Conservation (phyloP, 352 stramenopile species). For the Phytophthora uliginosa region DNA sequence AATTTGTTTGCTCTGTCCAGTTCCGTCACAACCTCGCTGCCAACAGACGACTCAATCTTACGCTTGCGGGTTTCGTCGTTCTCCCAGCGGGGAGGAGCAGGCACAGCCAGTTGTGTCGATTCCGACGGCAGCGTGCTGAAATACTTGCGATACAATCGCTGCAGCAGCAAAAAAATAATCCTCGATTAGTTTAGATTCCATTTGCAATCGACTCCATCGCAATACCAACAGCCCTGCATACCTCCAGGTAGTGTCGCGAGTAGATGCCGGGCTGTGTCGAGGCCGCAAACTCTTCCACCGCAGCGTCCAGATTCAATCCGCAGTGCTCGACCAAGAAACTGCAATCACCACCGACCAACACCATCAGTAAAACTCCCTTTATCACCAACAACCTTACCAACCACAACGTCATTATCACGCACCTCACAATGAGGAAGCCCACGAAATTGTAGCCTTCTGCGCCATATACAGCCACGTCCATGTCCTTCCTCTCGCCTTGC, state of each 20-base stretch:
- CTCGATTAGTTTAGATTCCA: conserved; percentile 8
- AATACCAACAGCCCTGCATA: conserved; percentile 21
- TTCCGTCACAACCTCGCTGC: conserved; percentile 74
- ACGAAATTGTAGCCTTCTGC: conserved; percentile 75
- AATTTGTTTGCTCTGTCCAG: conserved; percentile 72
- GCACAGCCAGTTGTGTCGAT: conserved; percentile 53
- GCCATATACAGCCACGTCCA: conserved; percentile 83
- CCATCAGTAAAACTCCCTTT: conserved; percentile 1
- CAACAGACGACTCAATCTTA: conserved; percentile 51
- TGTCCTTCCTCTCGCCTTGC: conserved; percentile 70
- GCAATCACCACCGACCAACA: conserved; percentile 1
- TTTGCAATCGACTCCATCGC: neutral
- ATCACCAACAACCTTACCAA: neutral
- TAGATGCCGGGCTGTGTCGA: conserved; percentile 74
- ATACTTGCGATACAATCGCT: conserved; percentile 86
- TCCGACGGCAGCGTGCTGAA: conserved; percentile 72
- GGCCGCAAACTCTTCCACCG: conserved; percentile 70
- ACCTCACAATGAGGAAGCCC: conserved; percentile 83
- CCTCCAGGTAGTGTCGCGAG: conserved; percentile 73
- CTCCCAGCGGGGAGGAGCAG: conserved; percentile 76
- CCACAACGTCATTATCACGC: neutral
- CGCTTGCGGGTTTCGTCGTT: conserved; percentile 49
- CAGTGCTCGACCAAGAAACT: conserved; percentile 84
- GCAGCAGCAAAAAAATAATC: conserved; percentile 6
- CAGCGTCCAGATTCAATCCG: conserved; percentile 64